phyloP scores from a whole-genome alignment of 2,329 filamentous ascomycete genomes.

The Cladosporium velox region DNA sequence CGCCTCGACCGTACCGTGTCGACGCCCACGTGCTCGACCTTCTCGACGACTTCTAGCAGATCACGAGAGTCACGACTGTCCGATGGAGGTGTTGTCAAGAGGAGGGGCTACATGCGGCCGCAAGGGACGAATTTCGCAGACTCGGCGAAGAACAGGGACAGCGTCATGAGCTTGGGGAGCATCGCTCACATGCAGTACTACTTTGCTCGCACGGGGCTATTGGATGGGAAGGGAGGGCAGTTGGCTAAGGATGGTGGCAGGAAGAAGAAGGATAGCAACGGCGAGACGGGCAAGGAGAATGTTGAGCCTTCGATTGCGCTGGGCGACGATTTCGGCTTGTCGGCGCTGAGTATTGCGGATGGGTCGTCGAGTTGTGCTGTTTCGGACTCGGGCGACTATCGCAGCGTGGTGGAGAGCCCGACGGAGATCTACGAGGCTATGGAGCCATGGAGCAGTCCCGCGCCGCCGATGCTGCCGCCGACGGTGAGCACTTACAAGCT shows the following conservation, averaged over 20 bases:
- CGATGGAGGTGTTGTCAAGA: conserved; percentile 51
- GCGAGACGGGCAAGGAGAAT: conserved; percentile 34
- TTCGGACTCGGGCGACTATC: conserved; percentile 38
- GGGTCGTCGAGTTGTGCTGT: conserved; percentile 31
- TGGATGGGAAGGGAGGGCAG: conserved; percentile 91
- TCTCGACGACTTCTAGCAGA: conserved; percentile 47
- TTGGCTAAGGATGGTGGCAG: conserved; percentile 70
- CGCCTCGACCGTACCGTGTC: conserved; percentile 66
- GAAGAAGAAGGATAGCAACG: conserved; percentile 22
- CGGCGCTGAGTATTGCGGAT: conserved; percentile 32
- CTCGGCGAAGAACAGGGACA: conserved; percentile 86
- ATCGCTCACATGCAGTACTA: conserved; percentile 98
- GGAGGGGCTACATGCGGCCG: conserved; percentile 84
- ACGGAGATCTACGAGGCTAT: conserved; percentile 51
- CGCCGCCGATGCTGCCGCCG: conserved; percentile 85
- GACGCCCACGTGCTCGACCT: conserved; percentile 57
- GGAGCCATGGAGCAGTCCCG: conserved; percentile 37
- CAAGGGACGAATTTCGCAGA: conserved; percentile 86
- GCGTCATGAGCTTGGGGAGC: conserved; percentile 92
- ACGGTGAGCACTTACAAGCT: conserved; percentile 95
- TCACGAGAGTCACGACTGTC: conserved; percentile 56
- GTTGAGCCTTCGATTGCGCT: conserved; percentile 28
- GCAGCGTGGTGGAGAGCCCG: conserved; percentile 54
- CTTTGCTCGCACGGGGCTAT: conserved; percentile 87
- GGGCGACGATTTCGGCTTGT: conserved; percentile 30